Base-by-base conservation (phyloP, 306 rosid species). In the Vigna mungo region DNA sequence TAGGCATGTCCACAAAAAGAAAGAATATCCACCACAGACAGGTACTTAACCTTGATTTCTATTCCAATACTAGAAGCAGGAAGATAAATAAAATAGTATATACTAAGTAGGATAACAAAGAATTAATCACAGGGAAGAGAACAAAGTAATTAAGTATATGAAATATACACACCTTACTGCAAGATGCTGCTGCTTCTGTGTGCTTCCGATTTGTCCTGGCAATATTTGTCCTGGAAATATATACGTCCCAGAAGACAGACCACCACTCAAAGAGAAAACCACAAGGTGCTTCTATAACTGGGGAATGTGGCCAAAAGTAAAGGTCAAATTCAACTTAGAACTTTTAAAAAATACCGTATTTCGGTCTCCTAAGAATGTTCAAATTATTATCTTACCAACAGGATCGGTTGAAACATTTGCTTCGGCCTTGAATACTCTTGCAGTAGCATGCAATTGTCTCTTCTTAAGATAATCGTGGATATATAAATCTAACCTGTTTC, bases 181-280 rank as follows among this genome's bases (percentile, higher is more conserved):
- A 90, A 78, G 87, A 86, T 63, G 84, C 60, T 39, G 97, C 96
- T 74, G 87, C 75, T 77, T 90, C 97, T 11, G 94, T 83, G 79
- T 84, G 90, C 73, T 87, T 85, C 59, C 73, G 84, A 72, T 84
- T 83, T n/a, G 83, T 73, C 85, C 86, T 85, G 25, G 91, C 21
- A 20, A 20, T 84, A 72, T 84, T 83, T n/a, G 83, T 73, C 85
- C 86, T 85, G 25, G 91, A 80, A 62, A 89, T 88, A 56, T 82
- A 89, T 52, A 89, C 72, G 72, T 91, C 93, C 96, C 97, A 90
- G 70, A 88, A 93, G 71, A 93, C 92, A 65, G 96, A 85, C 98
- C 97, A 93, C 97, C 98, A 93, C 69, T 93, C 98, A 4, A 85
- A 84, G 80, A 93, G 97, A 88, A 91, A 94, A 62, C 94, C 92